Percentiles rank a stretch among this genome's conserved stretches.
Evolutionary conservation across 129 eudicot genomes (phyloP).

Genomic region (Chrysanthemum lavandulifolium): DNA sequence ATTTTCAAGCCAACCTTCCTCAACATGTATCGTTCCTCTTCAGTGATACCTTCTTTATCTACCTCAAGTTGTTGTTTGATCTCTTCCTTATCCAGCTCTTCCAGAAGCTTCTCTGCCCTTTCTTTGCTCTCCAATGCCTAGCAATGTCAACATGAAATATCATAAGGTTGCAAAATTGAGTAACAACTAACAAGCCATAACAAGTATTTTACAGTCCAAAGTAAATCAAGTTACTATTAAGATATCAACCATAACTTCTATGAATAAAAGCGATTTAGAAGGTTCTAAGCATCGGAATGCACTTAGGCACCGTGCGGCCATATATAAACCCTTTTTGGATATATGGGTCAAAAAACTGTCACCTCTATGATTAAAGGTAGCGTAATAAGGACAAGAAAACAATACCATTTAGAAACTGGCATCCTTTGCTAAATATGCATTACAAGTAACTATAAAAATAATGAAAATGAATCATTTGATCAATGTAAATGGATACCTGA

Average conservation of each 20-base stretch:
- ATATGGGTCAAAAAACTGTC: background rate
- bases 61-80: conserved; percentile 46
- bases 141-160: conserved; percentile 34
- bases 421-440: background rate
- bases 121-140: conserved; percentile 74
- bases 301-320: background rate
- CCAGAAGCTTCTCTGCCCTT: conserved; percentile 77
- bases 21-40: conserved; percentile 94
- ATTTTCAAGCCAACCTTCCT: conserved; percentile 83
- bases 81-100: conserved; percentile 60
- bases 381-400: background rate
- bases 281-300: background rate
- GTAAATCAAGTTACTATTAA: background rate
- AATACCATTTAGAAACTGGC: conserved; percentile 2
- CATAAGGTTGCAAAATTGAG: conserved; percentile 5
- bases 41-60: conserved; percentile 89
- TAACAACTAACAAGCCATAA: background rate
- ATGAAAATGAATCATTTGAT: conserved; percentile 3
- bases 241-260: background rate
- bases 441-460: background rate
- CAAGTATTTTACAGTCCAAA: background rate
- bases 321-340: background rate
- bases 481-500: conserved; percentile 45
- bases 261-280: background rate
- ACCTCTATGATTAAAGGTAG: background rate